Base-by-base conservation (phyloP, 2,329 filamentous ascomycete genomes). In the Aspergillus transmontanensis region DNA sequence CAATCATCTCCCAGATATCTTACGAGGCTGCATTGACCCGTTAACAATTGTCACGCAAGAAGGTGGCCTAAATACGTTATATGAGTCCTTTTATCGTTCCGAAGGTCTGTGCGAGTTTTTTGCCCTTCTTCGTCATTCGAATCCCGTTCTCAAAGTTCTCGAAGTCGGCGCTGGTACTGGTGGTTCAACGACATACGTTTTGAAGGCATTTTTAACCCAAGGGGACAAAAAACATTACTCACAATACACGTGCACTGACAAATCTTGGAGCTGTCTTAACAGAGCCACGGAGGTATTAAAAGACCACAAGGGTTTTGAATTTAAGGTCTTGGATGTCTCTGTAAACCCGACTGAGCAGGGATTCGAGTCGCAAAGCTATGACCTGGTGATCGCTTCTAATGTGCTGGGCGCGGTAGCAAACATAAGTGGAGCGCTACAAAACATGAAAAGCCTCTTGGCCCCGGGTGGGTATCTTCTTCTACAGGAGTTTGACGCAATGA, bases 181-280 rank as follows among this genome's bases (percentile, higher is more conserved):
- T 0, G 55, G 54, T 19, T 51, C 60, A 4, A 69, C 68, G 2
- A 50, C 43, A 2, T 60, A 51, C n/a, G 56, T 53, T 3, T 48
- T 69, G 12, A 30, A 60, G 12, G 36, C 50, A 34, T 43, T 69
- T 4, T 50, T 61, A n/a, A 39, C 60, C 10, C 6, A 61, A 0
- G 53, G 43, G 6, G 51, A n/a, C 10, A 60, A 53, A 6, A 4
- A 12, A 12, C 48, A 59, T 23, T 69, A 65, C 28, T 58, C 61
- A 0, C 36, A 58, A 16, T 69, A 67, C 32, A 21, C 60, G 26
- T 68, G 67, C 36, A 68, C 66, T n/a, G 68, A 69, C 50, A 65
- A 67, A 9, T 66, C 65, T 1, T 58, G 61, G 0, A 63, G 58
- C 0, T 67, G 65, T 19, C 59, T 64, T 16, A 12, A 23, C 1